These are phyloP conservation scores for Acacia melanoxylon DNA, from an alignment of 306 rosid genomes.

Conservation along the genomic window DNA sequence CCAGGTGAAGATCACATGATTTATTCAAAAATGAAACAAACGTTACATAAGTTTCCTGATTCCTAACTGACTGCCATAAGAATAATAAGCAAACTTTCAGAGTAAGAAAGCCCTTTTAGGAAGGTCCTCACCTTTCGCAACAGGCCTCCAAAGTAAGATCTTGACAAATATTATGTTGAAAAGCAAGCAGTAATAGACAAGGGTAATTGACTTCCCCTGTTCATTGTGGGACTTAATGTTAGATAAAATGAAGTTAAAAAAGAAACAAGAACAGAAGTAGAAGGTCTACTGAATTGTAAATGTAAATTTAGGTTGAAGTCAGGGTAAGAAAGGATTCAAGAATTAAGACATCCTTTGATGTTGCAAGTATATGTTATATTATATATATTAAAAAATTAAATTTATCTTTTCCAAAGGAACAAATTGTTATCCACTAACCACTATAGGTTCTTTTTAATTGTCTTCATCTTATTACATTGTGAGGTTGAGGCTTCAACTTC, in stretches of 20 bases:
- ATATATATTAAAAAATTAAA: background rate
- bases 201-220: conserved; percentile 58
- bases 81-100: conserved; percentile 21
- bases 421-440: background rate
- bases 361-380: background rate
- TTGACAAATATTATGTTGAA: conserved; percentile 59
- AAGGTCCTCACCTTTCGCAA: conserved; percentile 58
- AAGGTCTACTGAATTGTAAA: background rate
- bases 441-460: background rate
- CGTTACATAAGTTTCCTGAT: background rate
- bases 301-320: background rate
- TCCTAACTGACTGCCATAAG: conserved; percentile 9
- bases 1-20: conserved; percentile 11
- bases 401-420: background rate
- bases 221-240: conserved; percentile 2
- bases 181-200: conserved; percentile 58
- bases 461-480: background rate
- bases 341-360: background rate
- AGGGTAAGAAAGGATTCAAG: conserved; percentile 6
- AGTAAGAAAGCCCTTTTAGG: conserved; percentile 21
- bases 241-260: conserved; percentile 9
- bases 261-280: background rate
- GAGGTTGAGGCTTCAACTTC: background rate
- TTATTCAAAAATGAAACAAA: conserved; percentile 8
- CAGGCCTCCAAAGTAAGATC: conserved; percentile 55